Evolutionary conservation across 2,329 filamentous ascomycete species (phyloP).

Genomic region (Aspergillus fumigatus): DNA sequence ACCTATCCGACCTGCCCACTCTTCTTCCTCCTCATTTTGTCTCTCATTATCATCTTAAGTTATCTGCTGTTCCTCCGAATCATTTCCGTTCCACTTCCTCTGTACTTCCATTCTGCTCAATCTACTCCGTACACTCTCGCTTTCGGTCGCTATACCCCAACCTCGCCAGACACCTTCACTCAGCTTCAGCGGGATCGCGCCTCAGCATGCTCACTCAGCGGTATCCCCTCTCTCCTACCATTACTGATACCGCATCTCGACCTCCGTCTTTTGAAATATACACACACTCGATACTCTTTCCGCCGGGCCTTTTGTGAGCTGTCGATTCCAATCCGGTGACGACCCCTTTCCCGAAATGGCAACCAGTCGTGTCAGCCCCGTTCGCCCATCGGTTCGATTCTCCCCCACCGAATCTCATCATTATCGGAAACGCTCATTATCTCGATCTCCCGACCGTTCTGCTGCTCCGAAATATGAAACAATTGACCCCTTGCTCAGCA

Average conservation of each 20-base stretch:
- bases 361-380: slow-evolving; percentile 26
- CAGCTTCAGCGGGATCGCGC: slow-evolving; percentile 20
- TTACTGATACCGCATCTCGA: slow-evolving; percentile 22
- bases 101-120: not conserved
- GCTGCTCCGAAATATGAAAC: slow-evolving; percentile 34
- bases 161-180: slow-evolving; percentile 4
- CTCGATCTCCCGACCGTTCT: slow-evolving; percentile 36
- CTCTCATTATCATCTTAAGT: not conserved
- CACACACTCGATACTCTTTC: slow-evolving; percentile 9
- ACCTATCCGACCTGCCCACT: not conserved
- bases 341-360: slow-evolving; percentile 25
- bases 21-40: not conserved
- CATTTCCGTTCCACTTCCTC: slow-evolving; percentile 2
- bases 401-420: slow-evolving; percentile 23
- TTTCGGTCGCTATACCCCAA: not conserved
- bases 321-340: slow-evolving; percentile 7
- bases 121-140: not conserved
- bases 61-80: not conserved
- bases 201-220: slow-evolving; percentile 35
- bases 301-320: slow-evolving; percentile 16
- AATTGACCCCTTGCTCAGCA: slow-evolving; percentile 47
- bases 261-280: slow-evolving; percentile 24
- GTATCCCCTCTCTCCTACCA: slow-evolving; percentile 21
- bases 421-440: slow-evolving; percentile 30
- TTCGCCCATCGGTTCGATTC: slow-evolving; percentile 26